Evolutionary conservation across 164 flowering plant genomes (phyloP).

Genomic region (Kalanchoe fedtschenkoi): DNA sequence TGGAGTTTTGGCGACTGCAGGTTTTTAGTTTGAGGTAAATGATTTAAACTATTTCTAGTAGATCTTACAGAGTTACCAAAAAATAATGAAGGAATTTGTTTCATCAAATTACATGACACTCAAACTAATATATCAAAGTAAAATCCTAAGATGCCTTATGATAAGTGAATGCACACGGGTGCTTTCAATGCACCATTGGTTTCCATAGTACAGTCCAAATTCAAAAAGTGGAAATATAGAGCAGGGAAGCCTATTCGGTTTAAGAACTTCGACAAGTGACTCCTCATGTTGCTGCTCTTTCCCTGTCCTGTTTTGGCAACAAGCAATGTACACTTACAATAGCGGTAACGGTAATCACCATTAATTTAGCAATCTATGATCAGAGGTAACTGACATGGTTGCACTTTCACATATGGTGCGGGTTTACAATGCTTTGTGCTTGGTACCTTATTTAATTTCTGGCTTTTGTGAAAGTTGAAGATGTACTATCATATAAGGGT

Average conservation of each 20-base stretch:
- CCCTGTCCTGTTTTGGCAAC: background rate
- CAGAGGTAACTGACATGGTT: constrained; percentile 8
- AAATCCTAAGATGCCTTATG: background rate
- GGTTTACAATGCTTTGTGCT: background rate
- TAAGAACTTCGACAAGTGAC: background rate
- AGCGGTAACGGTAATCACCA: background rate
- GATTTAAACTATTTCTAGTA: constrained; percentile 27
- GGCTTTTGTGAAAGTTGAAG: too few species aligned
- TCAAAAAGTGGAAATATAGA: background rate
- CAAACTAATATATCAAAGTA: background rate
- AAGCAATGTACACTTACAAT: background rate
- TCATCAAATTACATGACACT: background rate
- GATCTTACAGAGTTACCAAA: constrained; percentile 17
- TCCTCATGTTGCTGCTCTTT: background rate
- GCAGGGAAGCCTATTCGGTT: background rate
- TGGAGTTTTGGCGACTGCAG: constrained; percentile 52
- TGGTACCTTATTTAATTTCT: too few species aligned
- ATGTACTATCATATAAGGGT: too few species aligned
- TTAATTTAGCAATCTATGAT: background rate
- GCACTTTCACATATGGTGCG: background rate
- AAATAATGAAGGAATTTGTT: background rate
- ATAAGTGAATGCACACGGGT: background rate
- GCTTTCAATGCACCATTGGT: too few species aligned
- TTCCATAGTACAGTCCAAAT: background rate
- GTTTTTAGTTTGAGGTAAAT: constrained; percentile 56